A percentile compares a stretch with the other conserved stretches of the same genome.
phyloP scores from a whole-genome alignment of 202 grass and related monocot species.

The Panicum hallii region DNA sequence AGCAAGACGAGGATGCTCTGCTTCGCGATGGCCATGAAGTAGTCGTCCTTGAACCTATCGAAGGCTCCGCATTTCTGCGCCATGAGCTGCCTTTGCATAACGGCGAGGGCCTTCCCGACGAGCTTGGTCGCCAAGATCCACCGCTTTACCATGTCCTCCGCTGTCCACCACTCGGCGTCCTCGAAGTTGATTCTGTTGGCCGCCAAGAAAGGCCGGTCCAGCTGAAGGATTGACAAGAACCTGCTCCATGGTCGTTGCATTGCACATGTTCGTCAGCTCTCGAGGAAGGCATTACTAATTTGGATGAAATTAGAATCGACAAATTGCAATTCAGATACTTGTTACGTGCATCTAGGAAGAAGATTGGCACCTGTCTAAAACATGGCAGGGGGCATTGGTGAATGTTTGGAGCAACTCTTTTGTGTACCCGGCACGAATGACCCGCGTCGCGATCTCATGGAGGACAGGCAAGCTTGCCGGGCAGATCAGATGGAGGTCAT shows the following conservation, averaged over 20 bases:
- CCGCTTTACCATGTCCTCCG: constrained; percentile 40
- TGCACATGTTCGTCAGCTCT: neutral
- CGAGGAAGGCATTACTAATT: neutral
- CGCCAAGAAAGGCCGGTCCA: neutral
- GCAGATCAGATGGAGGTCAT: constrained; percentile 27
- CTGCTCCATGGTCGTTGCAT: neutral
- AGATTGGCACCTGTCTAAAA: constrained; percentile 33
- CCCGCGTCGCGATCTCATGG: constrained; percentile 34
- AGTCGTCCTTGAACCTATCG: constrained; percentile 44
- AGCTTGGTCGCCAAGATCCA: constrained; percentile 46
- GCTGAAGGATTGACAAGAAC: constrained; percentile 36
- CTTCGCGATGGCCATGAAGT: constrained; percentile 38
- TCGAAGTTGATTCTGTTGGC: constrained; percentile 15
- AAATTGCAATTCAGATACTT: neutral
- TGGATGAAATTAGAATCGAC: neutral
- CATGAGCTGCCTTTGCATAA: constrained; percentile 41
- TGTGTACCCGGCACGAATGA: constrained; percentile 36
- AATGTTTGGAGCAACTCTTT: constrained; percentile 25
- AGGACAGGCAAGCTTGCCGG: constrained; percentile 34
- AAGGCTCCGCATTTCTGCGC: constrained; percentile 22
- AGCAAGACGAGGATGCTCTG: constrained; percentile 21
- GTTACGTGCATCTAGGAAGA: neutral
- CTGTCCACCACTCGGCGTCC: constrained; percentile 43
- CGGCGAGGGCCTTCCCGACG: constrained; percentile 19
- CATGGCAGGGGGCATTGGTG: constrained; percentile 27